Percentiles rank a stretch among this genome's conserved stretches.
These are phyloP conservation scores for Solidago caesia DNA, from an alignment of 129 eudicot species.

Conservation along the genomic window DNA sequence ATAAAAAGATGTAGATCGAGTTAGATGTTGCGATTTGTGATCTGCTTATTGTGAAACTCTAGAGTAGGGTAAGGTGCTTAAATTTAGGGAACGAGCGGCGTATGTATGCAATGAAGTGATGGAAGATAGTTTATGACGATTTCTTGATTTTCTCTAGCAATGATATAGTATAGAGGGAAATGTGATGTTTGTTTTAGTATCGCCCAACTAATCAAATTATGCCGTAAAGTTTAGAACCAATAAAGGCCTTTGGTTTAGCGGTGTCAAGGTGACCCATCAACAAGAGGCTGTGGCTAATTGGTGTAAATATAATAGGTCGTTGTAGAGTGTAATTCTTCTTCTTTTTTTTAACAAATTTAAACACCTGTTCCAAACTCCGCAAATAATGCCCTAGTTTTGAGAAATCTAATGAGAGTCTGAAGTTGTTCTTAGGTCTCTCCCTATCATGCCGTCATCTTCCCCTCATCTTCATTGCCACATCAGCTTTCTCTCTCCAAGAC, in stretches of 20 bases:
- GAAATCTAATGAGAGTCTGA: not conserved
- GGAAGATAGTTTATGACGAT: not conserved
- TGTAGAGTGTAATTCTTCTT: not conserved
- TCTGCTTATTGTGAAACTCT: conserved; percentile 11
- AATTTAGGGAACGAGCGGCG: conserved; percentile 2
- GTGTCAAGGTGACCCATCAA: too few species aligned
- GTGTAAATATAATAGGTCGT: not conserved
- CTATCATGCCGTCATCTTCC: too few species aligned
- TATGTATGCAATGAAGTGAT: too few species aligned
- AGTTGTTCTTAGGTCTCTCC: too few species aligned
- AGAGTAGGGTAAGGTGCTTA: not conserved
- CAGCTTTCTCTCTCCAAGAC: too few species aligned
- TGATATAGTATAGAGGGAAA: not conserved
- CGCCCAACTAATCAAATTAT: not conserved
- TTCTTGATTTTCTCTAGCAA: not conserved
- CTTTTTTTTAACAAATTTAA: too few species aligned
- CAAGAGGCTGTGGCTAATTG: not conserved
- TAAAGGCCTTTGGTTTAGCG: not conserved
- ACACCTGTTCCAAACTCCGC: not conserved
- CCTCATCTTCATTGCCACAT: too few species aligned
- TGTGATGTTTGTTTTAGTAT: not conserved
- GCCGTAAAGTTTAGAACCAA: not conserved
- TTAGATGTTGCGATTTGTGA: not conserved
- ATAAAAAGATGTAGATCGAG: too few species aligned
- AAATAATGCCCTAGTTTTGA: not conserved